Conservation (phyloP, 2,329 filamentous ascomycete genomes). For the Dothideomycetidae sp. region DNA sequence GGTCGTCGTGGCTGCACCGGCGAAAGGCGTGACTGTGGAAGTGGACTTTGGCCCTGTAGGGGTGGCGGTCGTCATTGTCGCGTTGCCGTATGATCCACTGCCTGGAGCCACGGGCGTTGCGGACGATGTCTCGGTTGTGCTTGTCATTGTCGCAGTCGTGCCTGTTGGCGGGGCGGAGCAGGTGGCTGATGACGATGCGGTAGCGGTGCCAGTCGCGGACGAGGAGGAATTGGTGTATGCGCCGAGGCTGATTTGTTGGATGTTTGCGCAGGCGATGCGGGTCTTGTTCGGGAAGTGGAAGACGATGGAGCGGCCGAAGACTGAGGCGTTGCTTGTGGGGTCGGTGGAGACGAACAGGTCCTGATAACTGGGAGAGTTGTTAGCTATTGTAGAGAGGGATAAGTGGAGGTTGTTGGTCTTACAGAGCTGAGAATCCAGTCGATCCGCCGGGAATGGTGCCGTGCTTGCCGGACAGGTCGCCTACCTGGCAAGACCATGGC, state of each 20-base stretch:
- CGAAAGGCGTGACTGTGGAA: not conserved
- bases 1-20: too few species aligned
- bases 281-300: slow-evolving; percentile 40
- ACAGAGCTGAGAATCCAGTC: slow-evolving; percentile 16
- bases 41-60: not conserved
- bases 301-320: slow-evolving; percentile 41
- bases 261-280: slow-evolving; percentile 38
- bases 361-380: slow-evolving; percentile 26
- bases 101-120: not conserved
- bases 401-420: slow-evolving; percentile 17
- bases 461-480: slow-evolving; percentile 63
- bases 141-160: too few species aligned
- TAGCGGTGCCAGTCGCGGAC: not conserved
- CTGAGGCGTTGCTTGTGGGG: slow-evolving; percentile 30
- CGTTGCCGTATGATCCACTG: not conserved
- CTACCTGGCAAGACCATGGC: slow-evolving; percentile 57
- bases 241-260: slow-evolving; percentile 2
- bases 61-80: not conserved
- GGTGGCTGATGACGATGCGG: not conserved
- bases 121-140: too few species aligned
- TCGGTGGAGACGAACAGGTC: slow-evolving; percentile 37
- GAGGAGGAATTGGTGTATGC: not conserved
- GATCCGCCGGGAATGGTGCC: slow-evolving; percentile 38
- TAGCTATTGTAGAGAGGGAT: not conserved
- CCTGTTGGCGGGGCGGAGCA: not conserved